Evolutionary conservation across 1,139 yeast genomes (phyloP).

Genomic region (Cylindricascospora bacillispora): DNA sequence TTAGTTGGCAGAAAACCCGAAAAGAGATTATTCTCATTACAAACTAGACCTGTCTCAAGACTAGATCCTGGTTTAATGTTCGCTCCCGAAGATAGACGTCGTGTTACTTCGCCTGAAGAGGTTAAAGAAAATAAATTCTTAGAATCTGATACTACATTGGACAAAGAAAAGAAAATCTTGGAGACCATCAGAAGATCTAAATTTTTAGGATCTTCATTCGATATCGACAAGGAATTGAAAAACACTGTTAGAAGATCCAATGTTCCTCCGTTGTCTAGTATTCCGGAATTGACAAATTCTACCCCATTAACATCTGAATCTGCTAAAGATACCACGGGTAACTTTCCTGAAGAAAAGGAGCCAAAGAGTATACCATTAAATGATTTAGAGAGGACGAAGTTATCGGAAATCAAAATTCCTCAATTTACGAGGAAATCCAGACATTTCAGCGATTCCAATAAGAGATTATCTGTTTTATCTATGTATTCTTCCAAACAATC

Average conservation of each 20-base stretch:
- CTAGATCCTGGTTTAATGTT: slow-evolving; percentile 43
- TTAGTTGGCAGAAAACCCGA: slow-evolving; percentile 22
- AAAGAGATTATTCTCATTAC: slow-evolving; percentile 20
- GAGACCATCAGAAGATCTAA: slow-evolving; percentile 32
- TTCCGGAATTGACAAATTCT: slow-evolving; percentile 3
- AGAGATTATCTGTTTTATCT: slow-evolving; percentile 56
- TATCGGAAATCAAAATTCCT: slow-evolving; percentile 55
- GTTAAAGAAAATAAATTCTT: slow-evolving; percentile 2
- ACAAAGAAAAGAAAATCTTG: slow-evolving; percentile 20
- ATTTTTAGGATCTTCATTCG: slow-evolving; percentile 31
- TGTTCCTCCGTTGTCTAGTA: neutral
- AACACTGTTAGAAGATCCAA: slow-evolving; percentile 28
- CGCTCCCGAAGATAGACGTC: neutral
- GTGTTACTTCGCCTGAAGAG: slow-evolving; percentile 3
- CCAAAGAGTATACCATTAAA: neutral
- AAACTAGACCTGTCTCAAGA: slow-evolving; percentile 53
- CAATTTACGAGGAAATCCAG: slow-evolving; percentile 58
- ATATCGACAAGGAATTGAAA: slow-evolving; percentile 34
- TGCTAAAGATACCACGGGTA: slow-evolving; percentile 8
- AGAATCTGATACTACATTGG: slow-evolving; percentile 5
- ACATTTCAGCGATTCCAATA: slow-evolving; percentile 47
- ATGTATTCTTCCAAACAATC: slow-evolving; percentile 58
- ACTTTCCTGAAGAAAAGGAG: slow-evolving; percentile 1
- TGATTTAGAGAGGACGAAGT: slow-evolving; percentile 14
- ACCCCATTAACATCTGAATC: slow-evolving; percentile 4